Conservation (phyloP, 78 protist genomes). For the Capsaspora owczarzaki region DNA sequence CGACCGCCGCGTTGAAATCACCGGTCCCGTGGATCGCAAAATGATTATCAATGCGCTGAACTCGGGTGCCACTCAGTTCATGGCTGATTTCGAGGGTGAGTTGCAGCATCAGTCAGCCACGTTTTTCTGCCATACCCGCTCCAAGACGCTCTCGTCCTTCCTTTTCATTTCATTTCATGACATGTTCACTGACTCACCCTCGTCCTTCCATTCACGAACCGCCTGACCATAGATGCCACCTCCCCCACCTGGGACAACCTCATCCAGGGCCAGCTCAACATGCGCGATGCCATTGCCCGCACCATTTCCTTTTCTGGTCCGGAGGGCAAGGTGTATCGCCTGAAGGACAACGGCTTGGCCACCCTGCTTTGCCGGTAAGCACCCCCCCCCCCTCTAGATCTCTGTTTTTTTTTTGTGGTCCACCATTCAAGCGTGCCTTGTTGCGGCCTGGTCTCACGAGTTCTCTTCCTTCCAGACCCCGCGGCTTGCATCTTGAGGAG, state of each 20-base stretch:
- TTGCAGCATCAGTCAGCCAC: too few species aligned
- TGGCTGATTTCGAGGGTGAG: constrained; percentile 63
- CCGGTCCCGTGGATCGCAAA: constrained; percentile 66
- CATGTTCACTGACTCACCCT: not conserved
- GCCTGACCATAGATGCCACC: constrained; percentile 20
- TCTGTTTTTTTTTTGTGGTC: not conserved
- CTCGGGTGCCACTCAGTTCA: constrained; percentile 62
- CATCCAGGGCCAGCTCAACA: constrained; percentile 46
- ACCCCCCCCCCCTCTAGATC: not conserved
- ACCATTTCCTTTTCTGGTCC: constrained; percentile 38
- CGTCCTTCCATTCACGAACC: not conserved
- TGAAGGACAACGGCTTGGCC: constrained; percentile 28
- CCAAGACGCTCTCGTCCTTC: too few species aligned
- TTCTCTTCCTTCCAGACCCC: not conserved
- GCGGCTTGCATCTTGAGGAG: constrained; percentile 23
- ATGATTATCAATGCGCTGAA: constrained; percentile 72
- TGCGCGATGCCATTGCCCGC: constrained; percentile 49
- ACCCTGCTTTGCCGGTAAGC: constrained; percentile 30
- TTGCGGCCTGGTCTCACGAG: not conserved
- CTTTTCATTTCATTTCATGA: too few species aligned
- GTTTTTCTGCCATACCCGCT: too few species aligned
- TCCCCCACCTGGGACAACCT: constrained; percentile 58
- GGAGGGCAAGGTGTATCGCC: constrained; percentile 36
- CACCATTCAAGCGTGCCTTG: not conserved
- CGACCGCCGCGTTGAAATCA: constrained; percentile 73